Conservation (phyloP, 163 green algal species). For the Chloromonas sp. region DNA sequence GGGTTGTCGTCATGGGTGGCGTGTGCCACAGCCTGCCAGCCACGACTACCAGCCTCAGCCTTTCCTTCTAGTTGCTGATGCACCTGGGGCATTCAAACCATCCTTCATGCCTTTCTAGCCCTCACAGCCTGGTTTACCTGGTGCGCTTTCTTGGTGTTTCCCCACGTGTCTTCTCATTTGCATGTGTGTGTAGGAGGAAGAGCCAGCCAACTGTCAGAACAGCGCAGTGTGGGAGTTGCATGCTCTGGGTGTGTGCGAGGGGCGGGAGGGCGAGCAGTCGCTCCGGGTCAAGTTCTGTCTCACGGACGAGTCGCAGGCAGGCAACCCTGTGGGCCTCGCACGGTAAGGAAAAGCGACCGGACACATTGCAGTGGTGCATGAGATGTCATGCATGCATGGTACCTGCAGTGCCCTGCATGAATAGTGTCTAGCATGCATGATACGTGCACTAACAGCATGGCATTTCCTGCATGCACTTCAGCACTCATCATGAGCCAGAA, state of each 20-base stretch:
- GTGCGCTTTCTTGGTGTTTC: no score
- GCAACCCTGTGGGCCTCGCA: no score
- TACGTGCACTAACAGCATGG: background rate
- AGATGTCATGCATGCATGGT: background rate
- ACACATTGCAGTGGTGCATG: background rate
- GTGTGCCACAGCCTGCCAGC: no score
- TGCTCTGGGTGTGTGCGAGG: slow-evolving; percentile 36
- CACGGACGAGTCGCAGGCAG: slow-evolving; percentile 19
- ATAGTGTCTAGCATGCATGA: background rate
- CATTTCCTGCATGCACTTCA: background rate
- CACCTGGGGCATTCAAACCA: no score
- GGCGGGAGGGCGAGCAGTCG: slow-evolving; percentile 33
- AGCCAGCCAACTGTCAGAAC: no score
- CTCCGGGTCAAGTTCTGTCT: slow-evolving; percentile 66
- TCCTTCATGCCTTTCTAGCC: no score
- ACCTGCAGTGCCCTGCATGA: background rate
- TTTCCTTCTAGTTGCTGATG: no score
- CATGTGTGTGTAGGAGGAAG: no score
- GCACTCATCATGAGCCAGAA: no score
- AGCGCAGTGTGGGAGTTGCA: slow-evolving; percentile 17
- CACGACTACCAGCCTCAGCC: no score
- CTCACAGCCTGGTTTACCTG: no score
- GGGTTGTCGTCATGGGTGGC: background rate
- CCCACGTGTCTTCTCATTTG: no score
- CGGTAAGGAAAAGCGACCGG: background rate